These are phyloP conservation scores for Closterium sp. DNA, from an alignment of 139 green algal species.

Conservation along the genomic window DNA sequence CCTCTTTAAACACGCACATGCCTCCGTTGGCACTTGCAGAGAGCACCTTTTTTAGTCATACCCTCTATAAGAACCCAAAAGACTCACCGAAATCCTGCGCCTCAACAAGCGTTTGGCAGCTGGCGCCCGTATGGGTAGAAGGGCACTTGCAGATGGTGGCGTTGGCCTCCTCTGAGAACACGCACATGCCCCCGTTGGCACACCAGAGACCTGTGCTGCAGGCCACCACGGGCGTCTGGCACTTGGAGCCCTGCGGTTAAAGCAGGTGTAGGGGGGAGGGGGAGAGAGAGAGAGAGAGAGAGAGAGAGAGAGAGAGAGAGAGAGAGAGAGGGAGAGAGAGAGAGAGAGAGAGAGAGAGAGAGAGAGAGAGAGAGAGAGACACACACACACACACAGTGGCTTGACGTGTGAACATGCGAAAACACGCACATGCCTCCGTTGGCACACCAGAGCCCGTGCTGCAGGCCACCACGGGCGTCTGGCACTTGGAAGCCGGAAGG, in stretches of 20 bases:
- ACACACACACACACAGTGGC: no score
- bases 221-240: conserved; percentile 21
- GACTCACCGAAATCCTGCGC: conserved; percentile 23
- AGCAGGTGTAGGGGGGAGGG: no score
- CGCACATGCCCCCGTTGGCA: conserved; percentile 37
- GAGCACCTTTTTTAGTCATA: not conserved
- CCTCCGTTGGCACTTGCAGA: conserved; percentile 29
- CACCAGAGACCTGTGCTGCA: conserved; percentile 36
- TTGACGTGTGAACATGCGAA: not conserved
- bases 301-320: no score
- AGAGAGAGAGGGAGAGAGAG: no score
- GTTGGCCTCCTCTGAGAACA: conserved; percentile 8
- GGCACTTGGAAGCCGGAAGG: conserved; percentile 17
- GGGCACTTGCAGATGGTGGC: conserved; percentile 47
- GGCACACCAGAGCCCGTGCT: conserved; percentile 26
- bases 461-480: conserved; percentile 23
- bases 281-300: no score
- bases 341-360: no score
- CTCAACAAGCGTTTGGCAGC: conserved; percentile 41
- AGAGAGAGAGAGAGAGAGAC: no score
- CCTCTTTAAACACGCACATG: conserved; percentile 2
- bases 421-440: conserved; percentile 30
- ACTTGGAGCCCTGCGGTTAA: conserved; percentile 20
- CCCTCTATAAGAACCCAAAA: not conserved
- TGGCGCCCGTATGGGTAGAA: conserved; percentile 31